Evolutionary conservation across 2,329 filamentous ascomycete genomes (phyloP).

Genomic region (Nemania serpens): DNA sequence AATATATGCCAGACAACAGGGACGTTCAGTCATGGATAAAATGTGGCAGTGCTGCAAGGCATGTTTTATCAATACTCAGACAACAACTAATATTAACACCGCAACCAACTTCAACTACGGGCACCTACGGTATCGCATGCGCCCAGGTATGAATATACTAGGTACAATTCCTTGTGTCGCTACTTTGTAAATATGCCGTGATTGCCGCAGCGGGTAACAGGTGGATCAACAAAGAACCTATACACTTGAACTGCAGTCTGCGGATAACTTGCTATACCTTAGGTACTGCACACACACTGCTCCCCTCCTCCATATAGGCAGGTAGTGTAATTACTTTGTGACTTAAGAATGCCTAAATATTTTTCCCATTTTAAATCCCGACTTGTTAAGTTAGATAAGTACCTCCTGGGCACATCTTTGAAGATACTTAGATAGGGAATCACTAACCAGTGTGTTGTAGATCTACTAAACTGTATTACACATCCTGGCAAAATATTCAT

Average conservation of each 20-base stretch:
- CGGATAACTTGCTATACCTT: background rate
- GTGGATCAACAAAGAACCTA: background rate
- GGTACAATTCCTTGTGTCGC: background rate
- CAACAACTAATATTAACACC: background rate
- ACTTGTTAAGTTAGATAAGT: too few relatives aligned
- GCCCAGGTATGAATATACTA: too few relatives aligned
- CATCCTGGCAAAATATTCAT: slow-evolving; percentile 2
- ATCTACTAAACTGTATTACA: too few relatives aligned
- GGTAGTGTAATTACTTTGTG: background rate
- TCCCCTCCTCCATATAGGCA: background rate
- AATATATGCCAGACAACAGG: background rate
- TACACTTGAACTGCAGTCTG: background rate
- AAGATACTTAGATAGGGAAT: too few relatives aligned
- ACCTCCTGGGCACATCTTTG: too few relatives aligned
- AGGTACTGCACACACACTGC: background rate
- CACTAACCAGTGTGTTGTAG: too few relatives aligned
- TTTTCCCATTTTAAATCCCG: background rate
- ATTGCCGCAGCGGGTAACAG: slow-evolving; percentile 9
- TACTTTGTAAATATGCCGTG: slow-evolving; percentile 11
- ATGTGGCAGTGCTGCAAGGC: slow-evolving; percentile 16
- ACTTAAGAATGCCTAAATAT: too few relatives aligned
- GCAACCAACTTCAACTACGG: slow-evolving; percentile 2
- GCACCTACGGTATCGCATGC: too few relatives aligned
- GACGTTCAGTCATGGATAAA: slow-evolving; percentile 14
- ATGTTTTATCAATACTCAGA: background rate